These are phyloP conservation scores for Monosporozyma siamensis DNA, from an alignment of 805 yeast species.

Conservation along the genomic window DNA sequence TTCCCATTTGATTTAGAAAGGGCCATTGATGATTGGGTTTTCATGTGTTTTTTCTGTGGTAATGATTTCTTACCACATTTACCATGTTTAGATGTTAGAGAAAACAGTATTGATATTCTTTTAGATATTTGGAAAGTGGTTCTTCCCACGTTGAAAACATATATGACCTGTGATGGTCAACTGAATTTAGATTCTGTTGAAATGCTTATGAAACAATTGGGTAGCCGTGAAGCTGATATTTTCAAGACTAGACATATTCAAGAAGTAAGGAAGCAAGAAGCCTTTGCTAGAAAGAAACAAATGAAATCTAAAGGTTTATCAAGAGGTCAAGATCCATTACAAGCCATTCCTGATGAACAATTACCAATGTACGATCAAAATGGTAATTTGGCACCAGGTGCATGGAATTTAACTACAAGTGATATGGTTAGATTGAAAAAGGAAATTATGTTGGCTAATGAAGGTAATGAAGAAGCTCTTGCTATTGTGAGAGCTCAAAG, in stretches of 20 bases:
- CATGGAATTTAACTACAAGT: constrained; percentile 52
- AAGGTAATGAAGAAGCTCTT: constrained; percentile 63
- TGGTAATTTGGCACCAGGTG: constrained; percentile 67
- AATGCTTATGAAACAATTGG: constrained; percentile 51
- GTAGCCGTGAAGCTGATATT: constrained; percentile 67
- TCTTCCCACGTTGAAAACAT: constrained; percentile 59
- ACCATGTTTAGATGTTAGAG: constrained; percentile 91
- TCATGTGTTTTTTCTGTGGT: constrained; percentile 97
- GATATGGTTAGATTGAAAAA: constrained; percentile 60
- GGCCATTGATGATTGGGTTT: constrained; percentile 97
- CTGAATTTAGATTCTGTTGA: constrained; percentile 73
- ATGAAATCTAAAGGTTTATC: constrained; percentile 48
- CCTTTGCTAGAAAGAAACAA: no score
- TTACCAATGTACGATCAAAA: constrained; percentile 68
- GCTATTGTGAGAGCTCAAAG: constrained; percentile 42
- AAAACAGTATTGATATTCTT: constrained; percentile 78
- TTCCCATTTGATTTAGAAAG: constrained; percentile 83
- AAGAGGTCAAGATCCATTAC: constrained; percentile 70
- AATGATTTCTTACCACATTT: constrained; percentile 96
- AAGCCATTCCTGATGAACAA: constrained; percentile 54
- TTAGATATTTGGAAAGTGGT: constrained; percentile 75
- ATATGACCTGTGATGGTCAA: constrained; percentile 83
- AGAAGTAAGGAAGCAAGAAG: constrained; percentile 60
- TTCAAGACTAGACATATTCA: constrained; percentile 59
- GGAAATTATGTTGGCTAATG: constrained; percentile 57